Evolutionary conservation across 228 moss, liverwort and hornwort genomes (phyloP).

Genomic region (Sphagnum magellanicum): DNA sequence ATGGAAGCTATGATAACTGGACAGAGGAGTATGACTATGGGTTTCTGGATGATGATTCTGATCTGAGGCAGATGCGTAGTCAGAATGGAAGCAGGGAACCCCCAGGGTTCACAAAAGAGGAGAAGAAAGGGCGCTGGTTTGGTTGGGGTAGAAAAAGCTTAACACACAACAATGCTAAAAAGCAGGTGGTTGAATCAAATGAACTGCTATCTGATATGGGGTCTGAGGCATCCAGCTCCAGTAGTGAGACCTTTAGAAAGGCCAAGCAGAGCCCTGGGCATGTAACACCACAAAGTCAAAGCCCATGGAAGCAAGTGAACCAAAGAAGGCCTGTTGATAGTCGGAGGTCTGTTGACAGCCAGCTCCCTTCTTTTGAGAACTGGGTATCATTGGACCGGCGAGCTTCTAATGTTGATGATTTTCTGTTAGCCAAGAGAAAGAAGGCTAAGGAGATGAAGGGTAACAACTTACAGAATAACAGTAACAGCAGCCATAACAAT

Average conservation of each 20-base stretch:
- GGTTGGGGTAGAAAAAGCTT: constrained; percentile 91
- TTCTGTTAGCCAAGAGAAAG: constrained; percentile 33
- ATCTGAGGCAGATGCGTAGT: constrained; percentile 33
- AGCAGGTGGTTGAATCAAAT: constrained; percentile 21
- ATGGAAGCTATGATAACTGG: constrained; percentile 45
- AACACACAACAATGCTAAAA: constrained; percentile 40
- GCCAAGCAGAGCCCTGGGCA: constrained; percentile 15
- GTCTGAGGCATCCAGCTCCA: constrained; percentile 45
- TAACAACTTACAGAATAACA: too few relatives aligned
- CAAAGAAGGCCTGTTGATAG: constrained; percentile 73
- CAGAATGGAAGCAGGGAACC: constrained; percentile 38
- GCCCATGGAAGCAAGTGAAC: constrained; percentile 26
- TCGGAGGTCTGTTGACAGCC: constrained; percentile 71
- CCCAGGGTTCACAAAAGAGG: constrained; percentile 39
- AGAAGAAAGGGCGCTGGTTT: constrained; percentile 91
- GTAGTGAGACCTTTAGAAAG: constrained; percentile 43
- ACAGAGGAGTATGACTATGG: constrained; percentile 63
- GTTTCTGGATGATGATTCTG: constrained; percentile 55
- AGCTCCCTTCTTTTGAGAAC: constrained; percentile 47
- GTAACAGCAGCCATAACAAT: constrained; percentile 7
- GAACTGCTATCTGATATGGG: constrained; percentile 5
- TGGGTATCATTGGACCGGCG: constrained; percentile 62
- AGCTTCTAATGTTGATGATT: constrained; percentile 59
- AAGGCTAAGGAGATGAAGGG: constrained; percentile 8
- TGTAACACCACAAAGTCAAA: constrained; percentile 9